A percentile compares a stretch with the other conserved stretches of the same genome.
Evolutionary conservation across 805 yeast genomes (phyloP).

Genomic region (Starmerella bombicola): DNA sequence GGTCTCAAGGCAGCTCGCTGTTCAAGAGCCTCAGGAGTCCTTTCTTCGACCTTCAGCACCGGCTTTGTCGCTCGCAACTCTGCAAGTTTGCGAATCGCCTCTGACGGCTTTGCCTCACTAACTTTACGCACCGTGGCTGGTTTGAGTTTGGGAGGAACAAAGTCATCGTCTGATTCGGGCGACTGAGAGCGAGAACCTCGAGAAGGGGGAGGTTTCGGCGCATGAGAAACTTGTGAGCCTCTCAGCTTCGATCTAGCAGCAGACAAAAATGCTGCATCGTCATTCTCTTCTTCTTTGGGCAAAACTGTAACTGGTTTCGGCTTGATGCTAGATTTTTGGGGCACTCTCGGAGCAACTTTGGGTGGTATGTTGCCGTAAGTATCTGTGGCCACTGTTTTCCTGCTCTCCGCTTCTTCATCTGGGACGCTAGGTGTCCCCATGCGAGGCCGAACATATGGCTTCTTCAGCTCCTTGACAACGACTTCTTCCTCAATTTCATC

Average conservation of each 20-base stretch:
- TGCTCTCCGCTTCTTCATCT: neutral
- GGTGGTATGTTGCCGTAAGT: too few species aligned
- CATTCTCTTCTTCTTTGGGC: slow-evolving; percentile 9
- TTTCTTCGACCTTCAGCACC: slow-evolving; percentile 10
- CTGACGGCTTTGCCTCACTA: slow-evolving; percentile 13
- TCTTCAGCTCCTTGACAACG: neutral
- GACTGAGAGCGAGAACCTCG: neutral
- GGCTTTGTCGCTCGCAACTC: slow-evolving; percentile 19
- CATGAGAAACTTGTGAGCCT: neutral
- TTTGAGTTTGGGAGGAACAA: slow-evolving; percentile 9
- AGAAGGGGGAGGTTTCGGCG: slow-evolving; percentile 1
- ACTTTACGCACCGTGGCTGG: slow-evolving; percentile 16
- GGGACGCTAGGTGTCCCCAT: neutral
- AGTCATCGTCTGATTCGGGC: neutral
- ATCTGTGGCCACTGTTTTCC: too few species aligned
- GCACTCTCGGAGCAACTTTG: slow-evolving; percentile 6
- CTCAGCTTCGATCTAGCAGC: slow-evolving; percentile 9
- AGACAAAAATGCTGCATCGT: slow-evolving; percentile 15
- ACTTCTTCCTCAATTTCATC: neutral
- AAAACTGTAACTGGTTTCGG: slow-evolving; percentile 10
- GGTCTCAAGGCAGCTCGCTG: slow-evolving; percentile 14
- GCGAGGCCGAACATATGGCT: neutral
- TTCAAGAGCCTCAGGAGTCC: slow-evolving; percentile 16
- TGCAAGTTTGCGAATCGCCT: slow-evolving; percentile 16
- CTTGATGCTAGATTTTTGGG: neutral